phyloP scores from a whole-genome alignment of 1,284 basidiomycete species.

The Ganoderma sinense region DNA sequence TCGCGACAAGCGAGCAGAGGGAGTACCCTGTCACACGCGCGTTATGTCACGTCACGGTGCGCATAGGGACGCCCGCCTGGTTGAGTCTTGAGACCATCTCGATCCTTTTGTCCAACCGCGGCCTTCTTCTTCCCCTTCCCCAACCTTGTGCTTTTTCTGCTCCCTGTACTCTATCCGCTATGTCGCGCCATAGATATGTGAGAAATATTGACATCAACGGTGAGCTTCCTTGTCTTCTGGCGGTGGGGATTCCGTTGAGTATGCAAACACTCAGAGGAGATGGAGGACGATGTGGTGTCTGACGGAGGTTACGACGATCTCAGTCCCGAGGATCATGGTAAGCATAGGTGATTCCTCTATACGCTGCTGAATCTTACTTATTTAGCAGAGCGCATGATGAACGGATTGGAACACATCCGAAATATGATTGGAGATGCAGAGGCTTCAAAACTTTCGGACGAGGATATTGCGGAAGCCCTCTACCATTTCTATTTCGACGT shows the following conservation, averaged over 20 bases:
- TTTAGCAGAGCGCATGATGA: slow-evolving; percentile 72
- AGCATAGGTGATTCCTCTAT: slow-evolving; percentile 18
- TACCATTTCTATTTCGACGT: slow-evolving; percentile 94
- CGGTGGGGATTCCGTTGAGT: slow-evolving; percentile 5
- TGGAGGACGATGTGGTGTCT: slow-evolving; percentile 75
- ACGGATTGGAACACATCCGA: slow-evolving; percentile 74
- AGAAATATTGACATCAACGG: slow-evolving; percentile 91
- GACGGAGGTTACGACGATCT: slow-evolving; percentile 78
- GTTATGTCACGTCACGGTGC: slow-evolving; percentile 23
- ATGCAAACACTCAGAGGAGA: slow-evolving; percentile 60
- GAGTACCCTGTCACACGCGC: slow-evolving; percentile 16
- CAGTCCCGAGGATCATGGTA: slow-evolving; percentile 76
- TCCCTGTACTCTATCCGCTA: slow-evolving; percentile 41
- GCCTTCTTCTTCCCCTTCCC: slow-evolving; percentile 3
- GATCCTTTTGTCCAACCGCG: not conserved
- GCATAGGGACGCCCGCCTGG: slow-evolving; percentile 4
- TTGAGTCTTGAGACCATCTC: slow-evolving; percentile 21
- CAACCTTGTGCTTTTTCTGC: slow-evolving; percentile 15
- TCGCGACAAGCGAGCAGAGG: not conserved
- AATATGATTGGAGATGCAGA: slow-evolving; percentile 72
- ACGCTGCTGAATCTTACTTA: not conserved
- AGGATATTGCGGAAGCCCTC: slow-evolving; percentile 80
- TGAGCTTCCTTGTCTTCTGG: slow-evolving; percentile 40
- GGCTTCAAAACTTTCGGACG: slow-evolving; percentile 74
- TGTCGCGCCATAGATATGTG: slow-evolving; percentile 92